Conservation (phyloP, 805 yeast genomes). For the Hanseniaspora vineae region DNA sequence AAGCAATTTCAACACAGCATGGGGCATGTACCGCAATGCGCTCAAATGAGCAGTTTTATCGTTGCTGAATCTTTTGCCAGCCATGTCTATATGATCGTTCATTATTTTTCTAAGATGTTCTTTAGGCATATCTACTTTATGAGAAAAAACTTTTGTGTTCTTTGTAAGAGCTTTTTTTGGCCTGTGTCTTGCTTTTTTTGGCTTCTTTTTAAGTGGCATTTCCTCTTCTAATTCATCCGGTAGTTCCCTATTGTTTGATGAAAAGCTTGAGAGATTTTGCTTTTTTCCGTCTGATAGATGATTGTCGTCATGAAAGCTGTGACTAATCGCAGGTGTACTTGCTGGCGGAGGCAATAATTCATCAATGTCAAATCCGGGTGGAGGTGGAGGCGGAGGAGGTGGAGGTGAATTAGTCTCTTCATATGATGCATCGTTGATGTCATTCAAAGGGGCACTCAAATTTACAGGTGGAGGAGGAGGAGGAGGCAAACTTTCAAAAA, state of each 20-base stretch:
- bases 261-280: conserved; percentile 1
- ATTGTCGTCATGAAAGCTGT: too few relatives aligned
- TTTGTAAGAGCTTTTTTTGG: conserved; percentile 10
- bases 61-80: conserved; percentile 61
- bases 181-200: too few relatives aligned
- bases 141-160: conserved; percentile 23
- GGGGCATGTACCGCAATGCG: conserved; percentile 90
- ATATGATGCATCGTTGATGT: not conserved
- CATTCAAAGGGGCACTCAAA: too few relatives aligned
- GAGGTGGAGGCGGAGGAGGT: conserved; percentile 26
- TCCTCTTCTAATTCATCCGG: conserved; percentile 33
- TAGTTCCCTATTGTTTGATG: conserved; percentile 9
- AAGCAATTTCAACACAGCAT: conserved; percentile 74
- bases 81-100: conserved; percentile 72
- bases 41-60: conserved; percentile 85
- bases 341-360: conserved; percentile 19
- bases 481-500: not conserved
- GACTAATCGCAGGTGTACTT: conserved; percentile 6
- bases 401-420: conserved; percentile 7
- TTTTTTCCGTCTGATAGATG: too few relatives aligned
- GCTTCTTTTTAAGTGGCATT: conserved; percentile 52
- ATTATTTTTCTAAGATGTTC: conserved; percentile 82
- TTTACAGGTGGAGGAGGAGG: not conserved
- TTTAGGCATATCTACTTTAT: conserved; percentile 79
- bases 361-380: conserved; percentile 16